These are phyloP conservation scores for Rehmannia glutinosa DNA, from an alignment of 257 asterid genomes.

Conservation along the genomic window DNA sequence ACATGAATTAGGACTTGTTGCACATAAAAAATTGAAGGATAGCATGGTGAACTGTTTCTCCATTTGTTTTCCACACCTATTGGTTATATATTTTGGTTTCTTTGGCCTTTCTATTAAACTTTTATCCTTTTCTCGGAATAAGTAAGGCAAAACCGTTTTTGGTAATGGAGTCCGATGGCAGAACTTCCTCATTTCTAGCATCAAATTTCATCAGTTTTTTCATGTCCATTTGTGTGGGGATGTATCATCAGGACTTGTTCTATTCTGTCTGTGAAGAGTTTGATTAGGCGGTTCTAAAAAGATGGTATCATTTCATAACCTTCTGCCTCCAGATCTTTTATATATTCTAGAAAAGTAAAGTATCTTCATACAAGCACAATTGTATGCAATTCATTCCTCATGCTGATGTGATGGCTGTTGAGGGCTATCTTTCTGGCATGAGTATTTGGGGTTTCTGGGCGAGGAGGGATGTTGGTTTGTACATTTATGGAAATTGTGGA, in stretches of 20 bases:
- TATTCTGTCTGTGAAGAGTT: background rate
- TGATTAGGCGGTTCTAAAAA: background rate
- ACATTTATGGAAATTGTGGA: background rate
- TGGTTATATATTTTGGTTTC: background rate
- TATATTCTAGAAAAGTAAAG: background rate
- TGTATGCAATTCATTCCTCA: background rate
- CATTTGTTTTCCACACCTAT: background rate
- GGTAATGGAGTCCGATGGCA: background rate
- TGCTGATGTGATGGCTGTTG: background rate
- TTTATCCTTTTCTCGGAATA: background rate
- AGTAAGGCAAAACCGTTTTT: background rate
- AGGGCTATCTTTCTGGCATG: background rate
- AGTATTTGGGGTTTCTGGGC: slow-evolving; percentile 8
- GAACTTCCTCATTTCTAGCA: background rate
- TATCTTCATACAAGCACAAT: background rate
- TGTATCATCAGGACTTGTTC: background rate
- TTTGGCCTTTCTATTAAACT: background rate
- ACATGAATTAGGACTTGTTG: background rate
- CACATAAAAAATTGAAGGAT: background rate
- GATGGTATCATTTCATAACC: background rate
- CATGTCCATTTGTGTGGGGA: background rate
- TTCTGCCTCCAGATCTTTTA: background rate
- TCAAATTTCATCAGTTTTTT: background rate
- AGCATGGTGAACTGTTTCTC: background rate
- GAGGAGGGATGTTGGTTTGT: background rate